Evolutionary conservation across 1,284 basidiomycete genomes (phyloP).

Genomic region (Anthracocystis setariae): DNA sequence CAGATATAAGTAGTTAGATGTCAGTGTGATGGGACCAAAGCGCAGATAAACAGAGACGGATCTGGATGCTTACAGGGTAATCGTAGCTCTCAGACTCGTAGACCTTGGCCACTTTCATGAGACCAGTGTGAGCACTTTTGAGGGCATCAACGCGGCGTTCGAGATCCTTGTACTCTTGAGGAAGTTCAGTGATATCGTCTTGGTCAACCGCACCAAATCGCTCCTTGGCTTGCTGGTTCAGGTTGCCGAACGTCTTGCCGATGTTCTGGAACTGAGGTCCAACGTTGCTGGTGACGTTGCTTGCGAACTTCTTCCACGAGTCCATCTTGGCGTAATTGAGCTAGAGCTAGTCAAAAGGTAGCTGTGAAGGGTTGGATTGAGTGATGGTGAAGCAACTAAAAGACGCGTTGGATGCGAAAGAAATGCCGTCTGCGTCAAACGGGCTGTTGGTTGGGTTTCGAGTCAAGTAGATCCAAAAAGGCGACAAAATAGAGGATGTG

Average conservation of each 20-base stretch:
- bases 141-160: slow-evolving; percentile 94
- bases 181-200: slow-evolving; percentile 88
- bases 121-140: slow-evolving; percentile 76
- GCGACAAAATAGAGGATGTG: not conserved
- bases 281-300: slow-evolving; percentile 58
- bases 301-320: slow-evolving; percentile 73
- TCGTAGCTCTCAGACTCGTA: slow-evolving; percentile 66
- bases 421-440: slow-evolving; percentile 2
- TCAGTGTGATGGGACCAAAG: slow-evolving; percentile 56
- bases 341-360: not conserved
- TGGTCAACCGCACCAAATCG: slow-evolving; percentile 85
- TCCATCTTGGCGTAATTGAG: slow-evolving; percentile 73
- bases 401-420: not conserved
- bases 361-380: too few relatives aligned
- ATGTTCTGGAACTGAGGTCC: slow-evolving; percentile 71
- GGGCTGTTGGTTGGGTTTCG: slow-evolving; percentile 2
- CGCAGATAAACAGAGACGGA: too few relatives aligned
- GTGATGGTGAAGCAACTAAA: slow-evolving; percentile 5
- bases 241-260: slow-evolving; percentile 83
- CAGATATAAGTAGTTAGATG: not conserved
- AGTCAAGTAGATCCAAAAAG: not conserved
- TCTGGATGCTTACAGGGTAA: slow-evolving; percentile 72
- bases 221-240: slow-evolving; percentile 75
- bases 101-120: slow-evolving; percentile 75
- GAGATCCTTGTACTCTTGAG: slow-evolving; percentile 90